Evolutionary conservation across 2,329 filamentous ascomycete genomes (phyloP), one percentile per base, ranked within the genome.

Genomic region (Lachnellula suecica): DNA sequence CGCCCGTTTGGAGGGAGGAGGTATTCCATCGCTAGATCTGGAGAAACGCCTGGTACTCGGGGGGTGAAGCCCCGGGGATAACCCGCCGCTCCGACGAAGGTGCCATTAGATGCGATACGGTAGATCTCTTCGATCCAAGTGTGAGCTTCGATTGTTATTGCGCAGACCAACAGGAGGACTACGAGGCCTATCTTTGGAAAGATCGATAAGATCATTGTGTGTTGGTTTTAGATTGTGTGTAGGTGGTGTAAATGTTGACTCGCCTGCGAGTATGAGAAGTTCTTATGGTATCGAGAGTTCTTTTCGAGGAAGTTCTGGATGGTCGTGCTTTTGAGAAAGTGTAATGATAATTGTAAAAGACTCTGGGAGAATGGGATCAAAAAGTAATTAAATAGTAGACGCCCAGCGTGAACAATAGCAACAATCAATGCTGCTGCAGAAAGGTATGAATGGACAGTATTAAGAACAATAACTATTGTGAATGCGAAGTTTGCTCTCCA

Each of bases 61-160:
- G 79, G 70, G 15, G 84, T 70, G 65, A 84, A 90, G 43, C 84
- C 86, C 58, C 91, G 86, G n/a, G 87, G 74, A 67, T 86, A 96
- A 27, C 93, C 93, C 22, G 81, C 74, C 7, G 78, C 69, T 24
- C 88, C 88, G 19, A 85, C 74, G 67, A 91, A 90, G 29, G 83
- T 83, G 49, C 91, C 92, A 63, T 91, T 88, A 24, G 81, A 69
- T 48, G 84, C 82, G 67, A 97, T 84, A 52, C 84, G 82, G 56
- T 77, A 81, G 45, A 93, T 76, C 63, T 86, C 77, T 71, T 97
- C 91, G 44, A 93, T 79, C 92, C 92, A 97, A 17, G 84, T 87
- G 71, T 97, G 93, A 31, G 83, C 85, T 23, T 59, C 42, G 17
- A 49, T 56, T n/a, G 49, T 42, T 6, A 57, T 44, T 42, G 48